A percentile compares a stretch with the other conserved stretches of the same genome.
These are phyloP conservation scores for Ceratobasidium theobromae DNA, from an alignment of 1,284 basidiomycete genomes.

Conservation along the genomic window DNA sequence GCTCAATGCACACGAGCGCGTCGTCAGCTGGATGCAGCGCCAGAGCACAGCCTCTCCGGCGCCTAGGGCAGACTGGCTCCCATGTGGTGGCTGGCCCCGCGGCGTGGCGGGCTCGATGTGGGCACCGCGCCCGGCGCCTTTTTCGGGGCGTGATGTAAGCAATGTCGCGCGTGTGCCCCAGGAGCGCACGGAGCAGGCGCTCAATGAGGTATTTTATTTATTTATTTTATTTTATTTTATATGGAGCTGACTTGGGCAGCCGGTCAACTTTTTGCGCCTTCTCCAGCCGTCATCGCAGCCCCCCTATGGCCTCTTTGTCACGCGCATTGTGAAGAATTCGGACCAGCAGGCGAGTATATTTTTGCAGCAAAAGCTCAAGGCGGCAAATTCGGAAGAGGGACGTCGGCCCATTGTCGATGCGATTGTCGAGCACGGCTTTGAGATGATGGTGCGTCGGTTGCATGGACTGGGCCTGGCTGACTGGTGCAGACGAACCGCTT, in stretches of 20 bases:
- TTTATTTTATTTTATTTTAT: neutral
- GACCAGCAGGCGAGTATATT: constrained; percentile 88
- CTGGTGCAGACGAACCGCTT: constrained; percentile 60
- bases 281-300: constrained; percentile 79
- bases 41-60: neutral
- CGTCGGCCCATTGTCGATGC: constrained; percentile 78
- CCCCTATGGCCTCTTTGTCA: constrained; percentile 74
- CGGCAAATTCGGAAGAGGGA: constrained; percentile 58
- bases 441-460: constrained; percentile 95
- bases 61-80: neutral
- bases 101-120: constrained; percentile 7
- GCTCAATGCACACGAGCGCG: constrained; percentile 11
- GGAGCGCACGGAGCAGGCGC: neutral
- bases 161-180: neutral
- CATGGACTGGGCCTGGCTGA: too few species aligned
- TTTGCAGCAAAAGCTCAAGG: constrained; percentile 73
- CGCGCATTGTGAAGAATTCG: constrained; percentile 78
- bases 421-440: constrained; percentile 74
- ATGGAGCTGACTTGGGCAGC: constrained; percentile 48
- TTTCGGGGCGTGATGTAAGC: neutral
- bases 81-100: neutral
- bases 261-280: constrained; percentile 80
- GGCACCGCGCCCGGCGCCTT: neutral
- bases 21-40: constrained; percentile 28
- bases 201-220: neutral